phyloP scores from a whole-genome alignment of 2,329 filamentous ascomycete species.

The Ilyonectria sp. region DNA sequence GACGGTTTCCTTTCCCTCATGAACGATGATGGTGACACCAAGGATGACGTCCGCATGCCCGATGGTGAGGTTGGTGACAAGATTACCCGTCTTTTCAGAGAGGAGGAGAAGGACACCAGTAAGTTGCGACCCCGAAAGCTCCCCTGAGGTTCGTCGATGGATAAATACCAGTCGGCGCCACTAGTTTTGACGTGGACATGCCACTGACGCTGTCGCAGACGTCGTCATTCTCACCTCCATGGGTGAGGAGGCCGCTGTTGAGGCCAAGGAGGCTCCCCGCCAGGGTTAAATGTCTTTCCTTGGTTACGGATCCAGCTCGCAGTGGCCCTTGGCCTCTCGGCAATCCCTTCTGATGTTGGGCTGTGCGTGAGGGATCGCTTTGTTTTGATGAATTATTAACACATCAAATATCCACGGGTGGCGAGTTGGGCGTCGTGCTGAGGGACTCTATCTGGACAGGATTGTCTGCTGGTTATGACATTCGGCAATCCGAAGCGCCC shows the following conservation, averaged over 20 bases:
- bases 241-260: conserved; percentile 93
- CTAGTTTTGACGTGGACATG: not conserved
- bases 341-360: conserved; percentile 41
- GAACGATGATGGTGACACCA: conserved; percentile 86
- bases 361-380: conserved; percentile 47
- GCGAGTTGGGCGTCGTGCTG: conserved; percentile 59
- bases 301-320: conserved; percentile 42
- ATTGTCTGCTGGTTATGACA: conserved; percentile 58
- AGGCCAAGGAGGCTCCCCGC: conserved; percentile 90
- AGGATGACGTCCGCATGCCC: conserved; percentile 95
- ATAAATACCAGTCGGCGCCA: not conserved
- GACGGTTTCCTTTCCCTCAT: conserved; percentile 97
- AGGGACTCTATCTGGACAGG: conserved; percentile 61
- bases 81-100: conserved; percentile 84
- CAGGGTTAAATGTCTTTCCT: conserved; percentile 46
- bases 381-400: conserved; percentile 54
- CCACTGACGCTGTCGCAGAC: conserved; percentile 67
- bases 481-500: conserved; percentile 44
- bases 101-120: conserved; percentile 95
- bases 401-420: conserved; percentile 55
- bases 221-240: conserved; percentile 95
- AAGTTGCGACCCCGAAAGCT: conserved; percentile 61
- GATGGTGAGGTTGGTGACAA: conserved; percentile 91
- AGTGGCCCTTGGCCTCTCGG: conserved; percentile 48
- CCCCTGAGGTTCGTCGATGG: not conserved